A percentile compares a stretch with the other conserved stretches of the same genome.
phyloP scores from a whole-genome alignment of 805 yeast species.

The Diddensiella transvaalensis region DNA sequence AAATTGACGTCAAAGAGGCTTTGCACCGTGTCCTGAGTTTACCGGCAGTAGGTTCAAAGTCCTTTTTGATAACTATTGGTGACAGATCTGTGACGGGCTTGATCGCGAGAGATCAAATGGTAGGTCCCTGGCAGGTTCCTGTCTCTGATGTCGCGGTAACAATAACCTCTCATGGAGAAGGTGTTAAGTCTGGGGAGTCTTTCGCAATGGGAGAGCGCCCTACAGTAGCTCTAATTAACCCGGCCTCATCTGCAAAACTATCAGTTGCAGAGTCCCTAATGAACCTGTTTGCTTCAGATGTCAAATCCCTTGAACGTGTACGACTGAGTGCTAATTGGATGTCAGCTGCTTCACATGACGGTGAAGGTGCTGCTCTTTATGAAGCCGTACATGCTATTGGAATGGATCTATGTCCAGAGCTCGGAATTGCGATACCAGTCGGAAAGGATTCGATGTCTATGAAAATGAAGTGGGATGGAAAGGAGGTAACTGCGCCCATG shows the following conservation, averaged over 20 bases:
- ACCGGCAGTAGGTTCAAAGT: conserved; percentile 94
- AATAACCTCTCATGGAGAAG: conserved; percentile 79
- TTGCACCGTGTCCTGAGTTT: conserved; percentile 76
- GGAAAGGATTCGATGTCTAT: conserved; percentile 99
- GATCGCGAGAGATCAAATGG: conserved; percentile 96
- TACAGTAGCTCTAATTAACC: conserved; percentile 76
- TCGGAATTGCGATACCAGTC: conserved; percentile 91
- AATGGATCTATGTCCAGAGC: conserved; percentile 85
- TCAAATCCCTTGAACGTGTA: conserved; percentile 66
- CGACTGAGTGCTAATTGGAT: conserved; percentile 98
- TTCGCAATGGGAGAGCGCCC: conserved; percentile 98
- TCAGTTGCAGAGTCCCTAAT: conserved; percentile 91
- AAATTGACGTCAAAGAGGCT: conserved; percentile 55
- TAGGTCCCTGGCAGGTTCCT: conserved; percentile 99
- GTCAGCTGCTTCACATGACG: conserved; percentile 93
- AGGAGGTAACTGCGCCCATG: conserved; percentile 93
- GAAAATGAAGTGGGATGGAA: conserved; percentile 91
- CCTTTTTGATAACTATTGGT: conserved; percentile 94
- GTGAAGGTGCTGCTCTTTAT: conserved; percentile 92
- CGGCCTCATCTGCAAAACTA: conserved; percentile 91
- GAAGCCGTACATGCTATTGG: conserved; percentile 98
- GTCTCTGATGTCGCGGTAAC: conserved; percentile 98
- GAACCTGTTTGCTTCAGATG: conserved; percentile 86
- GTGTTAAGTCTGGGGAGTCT: conserved; percentile 89
- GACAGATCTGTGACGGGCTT: conserved; percentile 97